phyloP scores from a whole-genome alignment of 2,329 filamentous ascomycete genomes.

The Drechslerella stenobrocha region DNA sequence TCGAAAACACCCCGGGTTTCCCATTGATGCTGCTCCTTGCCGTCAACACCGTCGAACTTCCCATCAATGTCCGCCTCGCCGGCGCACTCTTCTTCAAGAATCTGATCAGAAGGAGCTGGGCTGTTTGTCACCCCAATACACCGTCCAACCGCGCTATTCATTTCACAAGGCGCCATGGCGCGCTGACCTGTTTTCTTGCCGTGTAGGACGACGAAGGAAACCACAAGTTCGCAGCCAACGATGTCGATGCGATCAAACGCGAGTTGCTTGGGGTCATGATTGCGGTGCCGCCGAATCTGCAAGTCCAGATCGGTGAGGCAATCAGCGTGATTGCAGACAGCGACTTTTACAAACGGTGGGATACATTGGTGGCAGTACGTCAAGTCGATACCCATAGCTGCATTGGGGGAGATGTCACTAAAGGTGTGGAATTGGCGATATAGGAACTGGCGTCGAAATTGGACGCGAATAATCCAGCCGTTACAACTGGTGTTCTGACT shows the following conservation, averaged over 20 bases:
- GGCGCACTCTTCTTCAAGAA: constrained; percentile 98
- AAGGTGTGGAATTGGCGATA: not conserved
- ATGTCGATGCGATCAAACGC: constrained; percentile 87
- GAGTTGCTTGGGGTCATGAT: constrained; percentile 98
- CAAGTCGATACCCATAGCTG: constrained; percentile 16
- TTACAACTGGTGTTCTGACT: constrained; percentile 73
- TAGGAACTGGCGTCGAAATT: constrained; percentile 45
- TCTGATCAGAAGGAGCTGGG: constrained; percentile 92
- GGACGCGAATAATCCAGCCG: constrained; percentile 70
- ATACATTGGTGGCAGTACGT: constrained; percentile 81
- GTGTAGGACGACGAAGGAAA: constrained; percentile 81
- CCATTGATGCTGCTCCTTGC: constrained; percentile 87
- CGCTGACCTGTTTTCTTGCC: constrained; percentile 29
- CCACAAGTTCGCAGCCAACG: constrained; percentile 80
- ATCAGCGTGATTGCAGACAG: constrained; percentile 97
- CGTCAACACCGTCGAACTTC: constrained; percentile 73
- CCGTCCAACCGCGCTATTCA: too few species aligned
- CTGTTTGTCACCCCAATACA: constrained; percentile 60
- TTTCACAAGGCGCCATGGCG: not conserved
- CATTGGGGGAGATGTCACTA: constrained; percentile 1
- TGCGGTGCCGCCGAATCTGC: constrained; percentile 79
- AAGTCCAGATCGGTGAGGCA: constrained; percentile 91
- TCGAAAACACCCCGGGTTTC: constrained; percentile 80
- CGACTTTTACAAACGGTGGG: constrained; percentile 95
- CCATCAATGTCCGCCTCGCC: constrained; percentile 78